These are phyloP conservation scores for Henckelia pumila DNA, from an alignment of 257 asterid genomes.

Conservation along the genomic window DNA sequence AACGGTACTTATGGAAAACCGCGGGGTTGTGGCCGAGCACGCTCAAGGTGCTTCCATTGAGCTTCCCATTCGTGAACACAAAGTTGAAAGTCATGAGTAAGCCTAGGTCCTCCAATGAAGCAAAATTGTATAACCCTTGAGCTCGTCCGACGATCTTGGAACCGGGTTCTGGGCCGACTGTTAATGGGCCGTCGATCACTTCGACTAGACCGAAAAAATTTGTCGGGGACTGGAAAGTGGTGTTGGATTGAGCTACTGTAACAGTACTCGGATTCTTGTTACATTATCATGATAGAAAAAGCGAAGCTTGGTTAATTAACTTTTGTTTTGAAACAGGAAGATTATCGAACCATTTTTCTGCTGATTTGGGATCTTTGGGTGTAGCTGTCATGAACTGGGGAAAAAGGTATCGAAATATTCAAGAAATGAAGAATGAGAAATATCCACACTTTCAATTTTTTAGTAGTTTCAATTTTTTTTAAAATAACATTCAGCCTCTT, in stretches of 20 bases:
- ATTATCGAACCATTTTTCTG: no score
- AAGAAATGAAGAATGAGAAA: no score
- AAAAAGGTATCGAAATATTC: no score
- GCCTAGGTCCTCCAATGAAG: slow-evolving; percentile 4
- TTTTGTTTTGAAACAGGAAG: no score
- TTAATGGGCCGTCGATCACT: slow-evolving; percentile 13
- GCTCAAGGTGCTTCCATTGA: slow-evolving; percentile 14
- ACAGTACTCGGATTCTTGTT: not conserved
- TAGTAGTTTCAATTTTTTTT: no score
- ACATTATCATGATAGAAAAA: no score
- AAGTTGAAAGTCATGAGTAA: not conserved
- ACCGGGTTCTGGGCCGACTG: slow-evolving; percentile 9
- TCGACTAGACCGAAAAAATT: not conserved
- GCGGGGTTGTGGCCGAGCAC: slow-evolving; percentile 13
- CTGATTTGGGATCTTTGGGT: no score
- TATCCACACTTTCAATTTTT: not conserved
- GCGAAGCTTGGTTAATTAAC: no score
- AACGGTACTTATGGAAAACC: slow-evolving; percentile 16
- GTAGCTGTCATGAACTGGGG: not conserved
- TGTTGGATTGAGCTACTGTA: not conserved
- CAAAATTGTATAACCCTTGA: not conserved
- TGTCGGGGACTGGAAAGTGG: not conserved
- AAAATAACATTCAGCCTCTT: no score
- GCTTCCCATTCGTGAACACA: not conserved
- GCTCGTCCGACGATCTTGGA: slow-evolving; percentile 10